Percentiles rank a stretch among this genome's conserved stretches.
Conservation (phyloP, 2,329 filamentous ascomycete species). For the Scedosporium dehoogii region DNA sequence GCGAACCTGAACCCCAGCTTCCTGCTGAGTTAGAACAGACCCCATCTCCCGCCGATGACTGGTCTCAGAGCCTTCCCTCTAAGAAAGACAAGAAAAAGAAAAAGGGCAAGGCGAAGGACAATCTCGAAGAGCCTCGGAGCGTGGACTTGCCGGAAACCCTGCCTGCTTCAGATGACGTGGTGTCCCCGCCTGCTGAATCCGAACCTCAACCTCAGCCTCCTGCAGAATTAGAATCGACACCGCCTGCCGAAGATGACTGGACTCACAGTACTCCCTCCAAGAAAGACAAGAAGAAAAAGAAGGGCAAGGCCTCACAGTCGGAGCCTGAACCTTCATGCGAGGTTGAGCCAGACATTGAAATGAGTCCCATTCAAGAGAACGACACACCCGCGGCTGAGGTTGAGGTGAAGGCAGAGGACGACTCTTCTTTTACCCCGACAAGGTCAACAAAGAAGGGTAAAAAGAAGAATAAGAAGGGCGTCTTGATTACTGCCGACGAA, state of each 20-base stretch:
- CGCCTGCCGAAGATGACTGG: background rate
- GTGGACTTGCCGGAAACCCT: too few relatives aligned
- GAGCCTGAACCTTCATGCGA: background rate
- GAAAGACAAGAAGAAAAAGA: background rate
- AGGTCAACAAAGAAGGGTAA: constrained; percentile 22
- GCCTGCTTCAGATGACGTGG: background rate
- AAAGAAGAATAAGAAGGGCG: constrained; percentile 16
- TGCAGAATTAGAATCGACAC: background rate
- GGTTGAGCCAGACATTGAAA: background rate
- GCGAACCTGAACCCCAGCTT: background rate
- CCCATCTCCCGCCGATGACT: background rate
- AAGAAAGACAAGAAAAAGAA: constrained; percentile 11
- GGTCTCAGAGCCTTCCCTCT: background rate
- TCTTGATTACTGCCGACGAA: background rate
- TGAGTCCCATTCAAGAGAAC: background rate
- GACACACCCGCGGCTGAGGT: background rate
- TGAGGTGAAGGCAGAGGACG: constrained; percentile 10
- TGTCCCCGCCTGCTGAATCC: background rate
- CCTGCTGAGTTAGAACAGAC: background rate
- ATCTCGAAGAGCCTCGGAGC: too few relatives aligned
- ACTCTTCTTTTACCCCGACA: constrained; percentile 13
- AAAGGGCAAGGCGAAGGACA: constrained; percentile 14
- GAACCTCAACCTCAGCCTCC: background rate
- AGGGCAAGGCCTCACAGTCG: background rate
- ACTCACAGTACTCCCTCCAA: background rate